These are phyloP conservation scores for Hyaloperonospora brassicae DNA, from an alignment of 352 stramenopile species.

Conservation along the genomic window DNA sequence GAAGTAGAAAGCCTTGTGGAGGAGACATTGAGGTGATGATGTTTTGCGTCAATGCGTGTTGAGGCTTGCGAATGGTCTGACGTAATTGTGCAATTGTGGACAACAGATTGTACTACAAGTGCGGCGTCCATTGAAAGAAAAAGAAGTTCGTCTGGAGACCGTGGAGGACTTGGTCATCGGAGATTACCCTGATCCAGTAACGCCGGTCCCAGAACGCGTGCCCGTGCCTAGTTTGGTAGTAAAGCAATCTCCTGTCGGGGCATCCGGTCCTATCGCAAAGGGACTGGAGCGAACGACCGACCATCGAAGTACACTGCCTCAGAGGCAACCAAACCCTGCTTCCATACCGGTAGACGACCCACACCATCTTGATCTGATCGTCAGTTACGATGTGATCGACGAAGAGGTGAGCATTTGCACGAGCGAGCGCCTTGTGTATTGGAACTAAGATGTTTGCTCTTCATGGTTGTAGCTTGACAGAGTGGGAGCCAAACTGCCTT, in stretches of 20 bases:
- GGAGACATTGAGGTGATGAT: constrained; percentile 51
- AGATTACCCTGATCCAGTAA: constrained; percentile 36
- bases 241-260: constrained; percentile 3
- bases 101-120: constrained; percentile 50
- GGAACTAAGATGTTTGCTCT: constrained; percentile 4
- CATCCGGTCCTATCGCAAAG: neutral
- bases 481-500: constrained; percentile 44
- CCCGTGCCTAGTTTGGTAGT: constrained; percentile 14
- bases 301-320: neutral
- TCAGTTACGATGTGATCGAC: constrained; percentile 83
- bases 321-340: constrained; percentile 3
- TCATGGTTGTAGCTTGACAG: constrained; percentile 41
- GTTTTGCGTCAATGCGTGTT: too few species aligned
- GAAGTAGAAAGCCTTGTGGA: constrained; percentile 57
- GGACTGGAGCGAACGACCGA: neutral
- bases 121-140: constrained; percentile 50
- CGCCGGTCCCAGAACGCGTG: constrained; percentile 1
- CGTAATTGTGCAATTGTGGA: neutral
- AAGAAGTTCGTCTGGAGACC: constrained; percentile 37
- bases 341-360: constrained; percentile 24
- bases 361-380: constrained; percentile 60
- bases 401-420: constrained; percentile 45
- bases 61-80: too few species aligned
- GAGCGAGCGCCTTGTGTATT: neutral
- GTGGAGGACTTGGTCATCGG: constrained; percentile 47